Base-by-base conservation (phyloP, 768 basidiomycete species). In the Serendipita sp. region DNA sequence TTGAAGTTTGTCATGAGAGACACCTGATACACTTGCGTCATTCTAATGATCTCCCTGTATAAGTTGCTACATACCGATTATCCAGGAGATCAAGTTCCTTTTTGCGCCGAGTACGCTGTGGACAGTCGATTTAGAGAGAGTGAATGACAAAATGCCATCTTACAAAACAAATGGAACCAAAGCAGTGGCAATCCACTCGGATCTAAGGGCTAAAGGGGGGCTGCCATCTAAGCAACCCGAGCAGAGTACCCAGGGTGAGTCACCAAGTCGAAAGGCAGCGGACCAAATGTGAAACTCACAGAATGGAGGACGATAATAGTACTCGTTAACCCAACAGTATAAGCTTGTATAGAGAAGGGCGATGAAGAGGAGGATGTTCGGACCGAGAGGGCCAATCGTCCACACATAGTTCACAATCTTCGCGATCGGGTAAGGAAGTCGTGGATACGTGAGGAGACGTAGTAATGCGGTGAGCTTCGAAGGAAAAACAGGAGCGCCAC, bases 1-100 rank as follows among this genome's bases (percentile, higher is more conserved):
- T 45, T 72, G 70, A 1, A 73, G 69, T 66, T 71, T 71, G 46
- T 73, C 72, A 47, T 73, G 71, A n/a, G 71, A 71, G 47, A 66
- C 56, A n/a, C 72, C 72, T 60, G 32, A 32, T 8, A 8, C 7
- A 51, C n/a, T 51, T 8, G 48, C 5, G 18, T 23, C 23, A 51
- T n/a, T 60, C 28, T n/a, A 23, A 52, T 52, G 23, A 23, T 23
- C 23, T 23, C 23, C 23, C 23, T 23, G 23, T 23, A 23, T 23
- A n/a, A 13, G 46, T 47, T 18, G 13, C 63, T 16, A 23, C 23
- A 23, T 47, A 47, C 63, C 63, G 13, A 32, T 48, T 11, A 64
- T 32, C 44, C 47, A 64, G 41, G 44, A 32, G 10, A 64, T 64
- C 3, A 64, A 28, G 45, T 64, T 64, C 15, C 63, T 41, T 34